Evolutionary conservation across 108 stramenopile genomes (phyloP).

Genomic region (Fistulifera pelliculosa): DNA sequence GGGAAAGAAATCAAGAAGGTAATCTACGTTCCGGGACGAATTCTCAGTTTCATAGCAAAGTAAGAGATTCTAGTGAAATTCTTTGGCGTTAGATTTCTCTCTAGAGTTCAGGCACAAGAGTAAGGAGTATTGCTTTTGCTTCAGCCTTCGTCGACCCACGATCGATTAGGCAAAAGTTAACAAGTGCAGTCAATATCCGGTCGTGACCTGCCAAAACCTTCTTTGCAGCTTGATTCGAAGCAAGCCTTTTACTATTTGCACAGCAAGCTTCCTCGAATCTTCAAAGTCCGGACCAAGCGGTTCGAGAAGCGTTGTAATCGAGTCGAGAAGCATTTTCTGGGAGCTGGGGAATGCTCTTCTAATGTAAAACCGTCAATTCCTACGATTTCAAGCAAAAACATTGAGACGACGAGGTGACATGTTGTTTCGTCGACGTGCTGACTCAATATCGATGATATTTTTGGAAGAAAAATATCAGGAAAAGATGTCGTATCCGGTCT

Average conservation of each 20-base stretch:
- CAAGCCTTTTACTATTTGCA: not conserved
- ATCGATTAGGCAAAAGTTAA: not conserved
- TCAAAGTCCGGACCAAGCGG: conserved; percentile 2
- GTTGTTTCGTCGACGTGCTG: not conserved
- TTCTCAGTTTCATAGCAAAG: conserved; percentile 92
- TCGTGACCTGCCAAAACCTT: not conserved
- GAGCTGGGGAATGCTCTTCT: not conserved
- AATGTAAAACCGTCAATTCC: not conserved
- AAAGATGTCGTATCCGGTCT: not conserved
- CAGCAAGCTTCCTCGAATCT: not conserved
- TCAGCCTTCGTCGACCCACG: not conserved
- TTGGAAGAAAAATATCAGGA: not conserved
- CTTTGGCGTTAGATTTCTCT: not conserved
- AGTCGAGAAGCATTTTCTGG: not conserved
- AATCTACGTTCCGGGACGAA: conserved; percentile 93
- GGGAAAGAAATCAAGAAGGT: conserved; percentile 93
- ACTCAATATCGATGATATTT: not conserved
- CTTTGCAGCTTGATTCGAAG: not conserved
- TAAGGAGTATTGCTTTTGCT: not conserved
- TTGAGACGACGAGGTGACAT: not conserved
- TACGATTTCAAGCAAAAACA: not conserved
- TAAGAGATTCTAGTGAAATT: conserved; percentile 17
- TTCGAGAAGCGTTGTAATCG: not conserved
- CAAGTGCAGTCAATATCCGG: not conserved
- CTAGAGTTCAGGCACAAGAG: not conserved